Base-by-base conservation (phyloP, 2,329 filamentous ascomycete genomes). In the Apiospora sp. region DNA sequence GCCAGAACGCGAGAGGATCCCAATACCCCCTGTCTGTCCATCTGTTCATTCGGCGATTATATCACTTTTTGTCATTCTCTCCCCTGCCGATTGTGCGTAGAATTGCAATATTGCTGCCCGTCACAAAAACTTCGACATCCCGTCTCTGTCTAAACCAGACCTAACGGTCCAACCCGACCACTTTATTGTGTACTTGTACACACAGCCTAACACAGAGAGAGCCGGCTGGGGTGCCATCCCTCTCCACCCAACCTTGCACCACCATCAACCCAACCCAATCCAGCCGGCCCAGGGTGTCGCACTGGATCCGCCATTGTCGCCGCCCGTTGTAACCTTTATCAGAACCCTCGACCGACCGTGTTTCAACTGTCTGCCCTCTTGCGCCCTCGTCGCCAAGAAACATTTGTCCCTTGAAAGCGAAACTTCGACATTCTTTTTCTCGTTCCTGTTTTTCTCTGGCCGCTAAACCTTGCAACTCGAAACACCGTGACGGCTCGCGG, bases 241-340 rank as follows among this genome's bases (percentile, higher is more conserved):
- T 43, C 49, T 27, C 68, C 68, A 70, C 49, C 46, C 68, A 58
- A 58, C 68, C 67, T 68, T 70, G 49, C 37, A 48, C 68, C 68
- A 49, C 54, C 54, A 61, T 34, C 54, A 61, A 61, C 54, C 54
- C 54, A 61, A 61, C 54, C 54, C 30, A 61, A 61, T 61, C 54
- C 54, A 58, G 27, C 51, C 54, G 54, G 54, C 30, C 54, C 30
- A 64, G 58, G 58, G 58, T 64, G 58, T 64, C 44, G 43, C 67
- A 69, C 67, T 69, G 44, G 44, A 69, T 69, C 58, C 67, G 67
- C 67, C 67, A 69, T 46, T 69, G 67, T 69, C 68, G 48, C 68
- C 68, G 68, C 68, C 68, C 68, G 68, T 70, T 70, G 68, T 30
- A 70, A 70, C 68, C 68, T 51, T 70, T 58, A 51, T 48, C 68